Conservation (phyloP, 441 rosid species). For the Populus trichocarpa region DNA sequence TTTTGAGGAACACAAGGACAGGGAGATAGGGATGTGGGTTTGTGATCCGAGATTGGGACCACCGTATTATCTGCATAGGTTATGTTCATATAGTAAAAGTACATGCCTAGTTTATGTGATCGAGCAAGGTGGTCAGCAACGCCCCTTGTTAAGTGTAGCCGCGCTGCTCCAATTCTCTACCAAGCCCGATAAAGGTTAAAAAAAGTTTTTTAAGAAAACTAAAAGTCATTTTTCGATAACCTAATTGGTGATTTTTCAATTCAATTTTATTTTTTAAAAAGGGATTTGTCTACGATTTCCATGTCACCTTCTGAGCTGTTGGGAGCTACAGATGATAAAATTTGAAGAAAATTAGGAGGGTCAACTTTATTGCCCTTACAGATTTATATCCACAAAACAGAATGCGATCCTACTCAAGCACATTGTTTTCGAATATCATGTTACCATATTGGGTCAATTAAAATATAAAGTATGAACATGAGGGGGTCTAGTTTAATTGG, state of each 20-base stretch:
- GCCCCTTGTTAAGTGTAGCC: too few relatives aligned
- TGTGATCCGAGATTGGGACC: conserved; percentile 45
- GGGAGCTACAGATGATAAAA: neutral
- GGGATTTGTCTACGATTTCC: neutral
- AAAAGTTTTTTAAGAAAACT: too few relatives aligned
- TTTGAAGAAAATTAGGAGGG: neutral
- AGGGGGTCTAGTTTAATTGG: too few relatives aligned
- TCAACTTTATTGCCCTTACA: neutral
- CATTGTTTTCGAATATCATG: neutral
- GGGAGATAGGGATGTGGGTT: conserved; percentile 22
- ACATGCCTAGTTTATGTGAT: too few relatives aligned
- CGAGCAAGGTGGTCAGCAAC: too few relatives aligned
- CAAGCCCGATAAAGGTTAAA: too few relatives aligned
- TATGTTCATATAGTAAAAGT: neutral
- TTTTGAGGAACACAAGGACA: conserved; percentile 21
- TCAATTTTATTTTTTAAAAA: too few relatives aligned
- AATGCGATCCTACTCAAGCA: neutral
- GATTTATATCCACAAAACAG: neutral
- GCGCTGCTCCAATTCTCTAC: too few relatives aligned
- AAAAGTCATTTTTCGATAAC: too few relatives aligned
- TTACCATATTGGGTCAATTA: neutral
- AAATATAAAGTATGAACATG: neutral
- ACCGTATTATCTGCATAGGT: conserved; percentile 2
- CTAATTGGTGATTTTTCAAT: neutral
- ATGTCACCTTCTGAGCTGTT: neutral